Percentiles rank a stretch among this genome's conserved stretches.
These are phyloP conservation scores for Pseudopyricularia cyperi DNA, from an alignment of 2,329 filamentous ascomycete genomes.

Conservation along the genomic window DNA sequence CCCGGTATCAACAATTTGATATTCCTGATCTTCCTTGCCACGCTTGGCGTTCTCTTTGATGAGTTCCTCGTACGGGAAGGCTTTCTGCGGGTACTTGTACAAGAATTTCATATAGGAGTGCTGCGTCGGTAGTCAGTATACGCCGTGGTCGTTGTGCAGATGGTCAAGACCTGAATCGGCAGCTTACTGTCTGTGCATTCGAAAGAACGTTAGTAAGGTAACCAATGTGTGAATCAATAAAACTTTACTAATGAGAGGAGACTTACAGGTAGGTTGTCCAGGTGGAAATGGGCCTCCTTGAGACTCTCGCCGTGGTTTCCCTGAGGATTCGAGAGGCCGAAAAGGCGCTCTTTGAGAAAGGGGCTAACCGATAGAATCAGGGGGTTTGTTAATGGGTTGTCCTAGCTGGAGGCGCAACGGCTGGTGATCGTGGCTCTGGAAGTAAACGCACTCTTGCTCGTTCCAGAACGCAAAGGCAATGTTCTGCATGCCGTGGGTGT, in stretches of 20 bases:
- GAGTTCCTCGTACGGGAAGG: slow-evolving; percentile 85
- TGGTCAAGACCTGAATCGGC: not conserved
- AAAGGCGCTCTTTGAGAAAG: slow-evolving; percentile 88
- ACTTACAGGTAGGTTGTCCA: slow-evolving; percentile 75
- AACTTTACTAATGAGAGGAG: not conserved
- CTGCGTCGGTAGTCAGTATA: slow-evolving; percentile 26
- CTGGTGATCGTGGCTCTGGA: not conserved
- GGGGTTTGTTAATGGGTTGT: slow-evolving; percentile 18
- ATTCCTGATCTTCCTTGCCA: slow-evolving; percentile 67
- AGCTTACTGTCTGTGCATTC: slow-evolving; percentile 28
- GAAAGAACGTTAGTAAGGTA: slow-evolving; percentile 11
- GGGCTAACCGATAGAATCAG: slow-evolving; percentile 66
- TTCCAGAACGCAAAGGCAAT: slow-evolving; percentile 98
- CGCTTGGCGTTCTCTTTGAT: slow-evolving; percentile 72
- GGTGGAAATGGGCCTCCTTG: slow-evolving; percentile 92
- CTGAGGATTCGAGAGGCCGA: slow-evolving; percentile 89
- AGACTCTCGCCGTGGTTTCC: slow-evolving; percentile 95
- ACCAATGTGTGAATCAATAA: slow-evolving; percentile 3
- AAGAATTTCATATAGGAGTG: slow-evolving; percentile 99
- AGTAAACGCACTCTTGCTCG: slow-evolving; percentile 64
- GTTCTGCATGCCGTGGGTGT: slow-evolving; percentile 83
- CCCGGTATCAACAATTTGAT: slow-evolving; percentile 82
- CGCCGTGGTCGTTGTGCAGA: not conserved
- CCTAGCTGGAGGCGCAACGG: not conserved
- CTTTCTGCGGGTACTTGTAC: slow-evolving; percentile 90